These are phyloP conservation scores for Neoboletus subvelutipes DNA, from an alignment of 768 basidiomycete genomes.

Conservation along the genomic window DNA sequence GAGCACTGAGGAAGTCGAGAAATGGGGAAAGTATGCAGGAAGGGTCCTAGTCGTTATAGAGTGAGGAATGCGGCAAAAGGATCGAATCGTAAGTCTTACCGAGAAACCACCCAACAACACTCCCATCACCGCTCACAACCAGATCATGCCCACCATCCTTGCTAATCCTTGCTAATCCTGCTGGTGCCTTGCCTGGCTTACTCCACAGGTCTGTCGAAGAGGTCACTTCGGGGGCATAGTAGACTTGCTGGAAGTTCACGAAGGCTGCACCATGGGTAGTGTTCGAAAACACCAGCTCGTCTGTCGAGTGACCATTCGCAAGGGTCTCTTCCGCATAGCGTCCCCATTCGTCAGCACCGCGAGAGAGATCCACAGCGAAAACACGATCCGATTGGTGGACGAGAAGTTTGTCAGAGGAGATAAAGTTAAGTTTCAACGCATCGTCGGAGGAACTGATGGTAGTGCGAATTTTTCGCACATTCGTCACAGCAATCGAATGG, in stretches of 20 bases:
- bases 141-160: conserved; percentile 75
- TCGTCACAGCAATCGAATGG: conserved; percentile 39
- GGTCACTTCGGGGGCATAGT: conserved; percentile 48
- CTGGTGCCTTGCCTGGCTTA: conserved; percentile 65
- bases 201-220: conserved; percentile 58
- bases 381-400: conserved; percentile 55
- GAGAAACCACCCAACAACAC: conserved; percentile 69
- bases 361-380: conserved; percentile 51
- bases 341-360: conserved; percentile 45
- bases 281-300: conserved; percentile 52
- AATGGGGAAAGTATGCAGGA: conserved; percentile 54
- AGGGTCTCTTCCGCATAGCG: conserved; percentile 48
- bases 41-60: conserved; percentile 17
- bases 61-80: neutral
- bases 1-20: conserved; percentile 51
- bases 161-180: conserved; percentile 59
- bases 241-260: conserved; percentile 69
- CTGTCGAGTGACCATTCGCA: conserved; percentile 56
- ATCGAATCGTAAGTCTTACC: conserved; percentile 40
- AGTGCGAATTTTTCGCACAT: conserved; percentile 50
- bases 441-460: conserved; percentile 44
- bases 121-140: conserved; percentile 62
- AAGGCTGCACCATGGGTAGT: conserved; percentile 52
- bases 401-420: conserved; percentile 55
- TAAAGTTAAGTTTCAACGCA: conserved; percentile 53